Evolutionary conservation across 768 basidiomycete species (phyloP), one percentile per base, ranked within the genome.

Genomic region (Dioszegia crocea): DNA sequence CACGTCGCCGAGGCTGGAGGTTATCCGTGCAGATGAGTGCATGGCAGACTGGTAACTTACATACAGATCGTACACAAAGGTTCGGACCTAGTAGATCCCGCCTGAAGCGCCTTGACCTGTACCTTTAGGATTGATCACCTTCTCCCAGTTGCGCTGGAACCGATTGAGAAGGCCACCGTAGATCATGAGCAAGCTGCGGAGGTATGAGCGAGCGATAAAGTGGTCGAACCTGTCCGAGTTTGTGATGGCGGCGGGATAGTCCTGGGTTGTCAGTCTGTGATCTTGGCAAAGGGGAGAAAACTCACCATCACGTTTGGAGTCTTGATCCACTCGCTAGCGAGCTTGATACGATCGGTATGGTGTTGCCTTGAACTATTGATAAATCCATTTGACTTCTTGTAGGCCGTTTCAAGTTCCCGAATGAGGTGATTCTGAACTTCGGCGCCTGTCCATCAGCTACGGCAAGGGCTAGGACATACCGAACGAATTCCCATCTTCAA

Each of bases 401-500:
- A 59, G 8, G 53, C 52, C 4, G 62, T 56, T 2, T 55, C 48
- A 12, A 70, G 43, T 39, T 67, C 62, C 16, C 45, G 36, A 43
- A 70, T 60, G 31, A 70, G 52, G 26, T 66, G 58, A 24, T 38
- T 54, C 53, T 73, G 71, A 17, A 73, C 71, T n/a, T 73, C 71
- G 44, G 68, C 66, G 19, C 70, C 68, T 70, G 44, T 29, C 24
- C 21, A 31, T 60, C 36, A 53, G 52, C 48, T 24, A 30, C 50
- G 11, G 47, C 4, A 48, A 23, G 30, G 10, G 27, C 16, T 41
- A n/a, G 16, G 40, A 56, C 59, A 11, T 36, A 68, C 68, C 69
- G 51, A 71, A 74, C 4, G 61, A 65, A 45, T 74, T 74, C 8
- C 72, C 69, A 49, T 74, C 72, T 49, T 74, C 72, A 21, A 71